Conservation (phyloP, 345 rosid genomes). For the Corchorus capsularis region DNA sequence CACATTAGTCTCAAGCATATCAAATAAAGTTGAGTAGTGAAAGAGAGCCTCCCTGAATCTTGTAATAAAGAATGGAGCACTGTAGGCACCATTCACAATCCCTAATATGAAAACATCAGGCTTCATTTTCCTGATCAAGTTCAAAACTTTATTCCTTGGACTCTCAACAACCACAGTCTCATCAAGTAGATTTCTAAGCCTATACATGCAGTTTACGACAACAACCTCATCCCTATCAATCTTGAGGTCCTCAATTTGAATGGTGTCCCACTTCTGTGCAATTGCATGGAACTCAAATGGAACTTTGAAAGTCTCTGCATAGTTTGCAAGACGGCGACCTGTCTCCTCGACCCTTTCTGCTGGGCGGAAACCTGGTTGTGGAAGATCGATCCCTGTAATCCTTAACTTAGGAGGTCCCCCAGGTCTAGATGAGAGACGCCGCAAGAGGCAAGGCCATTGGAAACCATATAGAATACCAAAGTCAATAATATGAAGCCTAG, state of each 20-base stretch:
- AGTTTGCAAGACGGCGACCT: slow-evolving; percentile 44
- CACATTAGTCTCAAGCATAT: slow-evolving; percentile 47
- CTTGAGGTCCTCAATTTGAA: slow-evolving; percentile 52
- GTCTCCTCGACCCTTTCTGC: slow-evolving; percentile 60
- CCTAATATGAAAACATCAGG: slow-evolving; percentile 50
- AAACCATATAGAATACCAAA: slow-evolving; percentile 64
- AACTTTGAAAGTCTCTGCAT: slow-evolving; percentile 50
- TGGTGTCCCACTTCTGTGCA: slow-evolving; percentile 65
- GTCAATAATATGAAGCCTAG: slow-evolving; percentile 55
- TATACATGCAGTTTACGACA: slow-evolving; percentile 44
- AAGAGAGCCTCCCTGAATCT: slow-evolving; percentile 62
- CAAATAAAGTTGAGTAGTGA: slow-evolving; percentile 51
- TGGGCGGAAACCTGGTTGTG: slow-evolving; percentile 65
- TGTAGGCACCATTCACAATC: slow-evolving; percentile 44
- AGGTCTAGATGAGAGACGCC: slow-evolving; percentile 43
- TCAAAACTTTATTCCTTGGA: slow-evolving; percentile 50
- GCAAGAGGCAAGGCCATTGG: slow-evolving; percentile 66
- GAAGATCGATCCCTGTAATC: slow-evolving; percentile 60
- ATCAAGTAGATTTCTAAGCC: slow-evolving; percentile 54
- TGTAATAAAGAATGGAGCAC: slow-evolving; percentile 52
- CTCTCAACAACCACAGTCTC: slow-evolving; percentile 54
- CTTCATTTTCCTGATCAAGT: slow-evolving; percentile 43
- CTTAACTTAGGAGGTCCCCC: slow-evolving; percentile 56
- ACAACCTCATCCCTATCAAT: slow-evolving; percentile 50
- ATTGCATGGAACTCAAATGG: slow-evolving; percentile 58